Percentiles rank a stretch among this genome's conserved stretches.
Conservation (phyloP, 495 filamentous ascomycete genomes). For the Penicillium egyptiacum region DNA sequence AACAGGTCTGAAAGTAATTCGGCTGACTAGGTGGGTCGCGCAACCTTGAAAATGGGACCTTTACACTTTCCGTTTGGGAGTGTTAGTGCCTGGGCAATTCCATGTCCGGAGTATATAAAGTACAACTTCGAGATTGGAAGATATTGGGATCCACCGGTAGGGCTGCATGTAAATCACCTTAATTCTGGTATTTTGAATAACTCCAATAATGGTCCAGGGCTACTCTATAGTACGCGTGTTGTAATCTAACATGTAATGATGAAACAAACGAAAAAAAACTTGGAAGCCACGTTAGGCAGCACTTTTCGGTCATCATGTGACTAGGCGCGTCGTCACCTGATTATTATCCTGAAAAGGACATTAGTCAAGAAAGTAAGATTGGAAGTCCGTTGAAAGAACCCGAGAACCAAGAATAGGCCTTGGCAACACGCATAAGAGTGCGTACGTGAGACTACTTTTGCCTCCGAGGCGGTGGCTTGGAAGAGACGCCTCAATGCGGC, state of each 20-base stretch:
- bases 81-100: background rate
- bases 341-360: no score
- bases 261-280: background rate
- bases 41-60: background rate
- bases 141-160: constrained; percentile 14
- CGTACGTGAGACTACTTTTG: background rate
- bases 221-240: background rate
- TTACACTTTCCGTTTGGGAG: background rate
- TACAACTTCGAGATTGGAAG: background rate
- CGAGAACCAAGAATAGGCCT: background rate
- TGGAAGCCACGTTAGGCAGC: constrained; percentile 2
- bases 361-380: no score
- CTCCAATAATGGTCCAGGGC: no score
- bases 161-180: constrained; percentile 17
- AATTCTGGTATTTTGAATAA: background rate
- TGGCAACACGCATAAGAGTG: background rate
- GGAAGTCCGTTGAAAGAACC: background rate
- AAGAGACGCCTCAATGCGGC: background rate
- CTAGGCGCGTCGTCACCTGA: no score
- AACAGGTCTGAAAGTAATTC: constrained; percentile 5
- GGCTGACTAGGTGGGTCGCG: constrained; percentile 10
- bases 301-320: background rate
- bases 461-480: constrained; percentile 5
- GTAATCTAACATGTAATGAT: background rate
- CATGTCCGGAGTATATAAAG: background rate